Evolutionary conservation across 1,284 basidiomycete genomes (phyloP).

Genomic region (Fistulina hepatica): DNA sequence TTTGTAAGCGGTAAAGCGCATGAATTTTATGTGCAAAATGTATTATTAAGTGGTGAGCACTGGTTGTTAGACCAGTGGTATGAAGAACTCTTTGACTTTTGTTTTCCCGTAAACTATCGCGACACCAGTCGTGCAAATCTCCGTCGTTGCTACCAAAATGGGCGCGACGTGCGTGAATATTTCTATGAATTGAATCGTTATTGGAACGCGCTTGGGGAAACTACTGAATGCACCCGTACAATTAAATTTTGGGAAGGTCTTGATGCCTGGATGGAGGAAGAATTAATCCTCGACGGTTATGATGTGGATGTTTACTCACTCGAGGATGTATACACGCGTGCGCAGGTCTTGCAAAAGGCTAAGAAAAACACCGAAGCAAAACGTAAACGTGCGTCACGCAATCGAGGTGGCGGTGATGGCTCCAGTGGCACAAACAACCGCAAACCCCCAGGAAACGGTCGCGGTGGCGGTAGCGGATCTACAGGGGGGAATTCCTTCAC

Average conservation of each 20-base stretch:
- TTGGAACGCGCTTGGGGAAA: neutral
- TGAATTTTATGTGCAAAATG: neutral
- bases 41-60: neutral
- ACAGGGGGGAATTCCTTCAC: too few species aligned
- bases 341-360: too few species aligned
- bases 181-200: neutral
- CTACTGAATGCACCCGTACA: neutral
- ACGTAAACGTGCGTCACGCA: too few species aligned
- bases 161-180: neutral
- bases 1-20: neutral
- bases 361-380: too few species aligned
- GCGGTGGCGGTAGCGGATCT: too few species aligned
- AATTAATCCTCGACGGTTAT: neutral
- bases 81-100: neutral
- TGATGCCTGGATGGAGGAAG: neutral
- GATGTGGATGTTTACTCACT: neutral
- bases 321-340: neutral
- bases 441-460: too few species aligned
- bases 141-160: neutral
- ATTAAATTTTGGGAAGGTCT: neutral
- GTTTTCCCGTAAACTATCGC: conserved; percentile 1
- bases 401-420: too few species aligned
- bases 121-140: neutral
- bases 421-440: too few species aligned
- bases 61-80: neutral